These are phyloP conservation scores for Graphiopsis chlorocephala DNA, from an alignment of 2,329 filamentous ascomycete genomes.

Conservation along the genomic window DNA sequence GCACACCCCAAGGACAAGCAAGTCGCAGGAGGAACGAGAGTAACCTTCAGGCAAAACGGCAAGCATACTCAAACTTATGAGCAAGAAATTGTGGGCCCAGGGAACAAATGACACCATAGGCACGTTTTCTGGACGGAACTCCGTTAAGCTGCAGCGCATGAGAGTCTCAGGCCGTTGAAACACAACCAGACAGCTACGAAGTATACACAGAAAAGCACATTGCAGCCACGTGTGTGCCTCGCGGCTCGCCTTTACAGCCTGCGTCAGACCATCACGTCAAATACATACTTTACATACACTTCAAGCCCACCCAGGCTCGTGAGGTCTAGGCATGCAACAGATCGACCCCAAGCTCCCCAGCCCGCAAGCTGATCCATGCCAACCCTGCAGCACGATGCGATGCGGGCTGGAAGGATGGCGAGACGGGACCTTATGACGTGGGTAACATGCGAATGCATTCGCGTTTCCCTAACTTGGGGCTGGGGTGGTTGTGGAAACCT, in stretches of 20 bases:
- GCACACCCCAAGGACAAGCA: no score
- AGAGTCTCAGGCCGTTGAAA: background rate
- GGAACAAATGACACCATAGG: background rate
- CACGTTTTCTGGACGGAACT: background rate
- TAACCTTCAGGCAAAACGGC: background rate
- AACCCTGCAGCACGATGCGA: background rate
- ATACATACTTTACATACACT: background rate
- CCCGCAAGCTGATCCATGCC: slow-evolving; percentile 2
- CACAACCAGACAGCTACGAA: background rate
- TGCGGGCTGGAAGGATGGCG: background rate
- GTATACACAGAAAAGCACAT: background rate
- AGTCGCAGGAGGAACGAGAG: background rate
- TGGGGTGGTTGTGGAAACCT: slow-evolving; percentile 1
- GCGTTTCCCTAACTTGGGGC: background rate
- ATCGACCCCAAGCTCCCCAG: background rate
- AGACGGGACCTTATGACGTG: background rate
- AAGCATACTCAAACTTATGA: background rate
- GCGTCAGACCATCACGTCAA: background rate
- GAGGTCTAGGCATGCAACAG: background rate
- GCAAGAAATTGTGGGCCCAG: background rate
- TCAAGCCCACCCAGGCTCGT: background rate
- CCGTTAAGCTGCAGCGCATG: background rate
- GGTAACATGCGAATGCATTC: background rate
- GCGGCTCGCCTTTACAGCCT: background rate
- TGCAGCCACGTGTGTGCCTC: background rate